Evolutionary conservation across 495 filamentous ascomycete genomes (phyloP), one percentile per base, ranked within the genome.

Genomic region (Mycothermus thermophilus): DNA sequence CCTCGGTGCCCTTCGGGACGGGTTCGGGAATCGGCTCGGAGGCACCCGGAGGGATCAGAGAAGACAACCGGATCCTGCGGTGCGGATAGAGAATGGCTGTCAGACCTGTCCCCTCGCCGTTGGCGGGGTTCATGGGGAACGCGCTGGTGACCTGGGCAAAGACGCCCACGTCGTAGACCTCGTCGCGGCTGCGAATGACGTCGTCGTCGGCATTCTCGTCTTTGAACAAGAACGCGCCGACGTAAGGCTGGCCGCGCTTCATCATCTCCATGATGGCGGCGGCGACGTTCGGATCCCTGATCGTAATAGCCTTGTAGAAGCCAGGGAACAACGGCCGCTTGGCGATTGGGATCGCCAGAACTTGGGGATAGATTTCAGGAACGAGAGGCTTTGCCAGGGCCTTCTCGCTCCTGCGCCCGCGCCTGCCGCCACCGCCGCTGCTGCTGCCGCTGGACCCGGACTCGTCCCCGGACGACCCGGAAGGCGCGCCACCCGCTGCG

Each of bases 251-350:
- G 7, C 92, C 90, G n/a, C 87, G 73, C 64, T 88, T 92, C 56
- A 96, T 81, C 77, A 93, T 90, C 42, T 99, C 92, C 43, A 84
- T 75, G 39, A 99, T 92, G 10, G 92, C 92, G 23, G 72, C 68
- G 20, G 82, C 75, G 15, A 99, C 92, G 44, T 84, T 79, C 4
- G 77, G 80, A 52, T 99, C 83, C 42, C 79, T 78, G 34, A 99
- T 86, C 4, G 90, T 96, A 40, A 99, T 82, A 3, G 92, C 87
- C 55, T 99, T 99, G 62, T 99, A 99, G 60, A 94, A 99, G 0
- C 92, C 92, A 0, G 92, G 92, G 58, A 95, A 99, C 2, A 99
- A 61, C 16, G 90, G 92, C 30, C 92, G 73, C 60, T 90, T 87
- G 4, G 83, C 80, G 46, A 99, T 94, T n/a, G 92, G 90, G 36